A percentile compares a stretch with the other conserved stretches of the same genome.
phyloP scores from a whole-genome alignment of 768 basidiomycete genomes.

The Xerocomus brunneocitrinus region DNA sequence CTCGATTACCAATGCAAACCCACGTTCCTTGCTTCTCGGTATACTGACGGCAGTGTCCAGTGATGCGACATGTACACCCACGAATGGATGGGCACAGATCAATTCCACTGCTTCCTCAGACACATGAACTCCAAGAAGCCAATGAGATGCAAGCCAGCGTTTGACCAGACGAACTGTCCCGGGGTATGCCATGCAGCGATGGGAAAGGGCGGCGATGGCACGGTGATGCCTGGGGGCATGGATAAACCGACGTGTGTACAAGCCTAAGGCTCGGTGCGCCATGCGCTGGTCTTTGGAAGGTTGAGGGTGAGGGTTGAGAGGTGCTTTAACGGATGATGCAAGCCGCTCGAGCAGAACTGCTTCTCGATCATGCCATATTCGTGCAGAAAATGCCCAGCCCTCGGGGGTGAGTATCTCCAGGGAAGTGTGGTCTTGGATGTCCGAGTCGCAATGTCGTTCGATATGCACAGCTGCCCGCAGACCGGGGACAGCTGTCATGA shows the following conservation, averaged over 20 bases:
- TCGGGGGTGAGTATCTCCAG: slow-evolving; percentile 76
- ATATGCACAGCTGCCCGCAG: slow-evolving; percentile 57
- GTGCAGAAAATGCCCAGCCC: slow-evolving; percentile 83
- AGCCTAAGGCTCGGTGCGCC: slow-evolving; percentile 51
- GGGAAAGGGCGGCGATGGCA: slow-evolving; percentile 72
- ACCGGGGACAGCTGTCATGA: slow-evolving; percentile 51
- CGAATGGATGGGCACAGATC: slow-evolving; percentile 74
- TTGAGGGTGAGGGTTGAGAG: slow-evolving; percentile 1
- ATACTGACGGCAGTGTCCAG: slow-evolving; percentile 39
- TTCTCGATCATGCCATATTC: slow-evolving; percentile 88
- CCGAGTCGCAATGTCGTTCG: slow-evolving; percentile 45
- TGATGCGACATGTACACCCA: slow-evolving; percentile 40
- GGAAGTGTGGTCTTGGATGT: slow-evolving; percentile 61
- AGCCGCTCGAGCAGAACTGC: slow-evolving; percentile 70
- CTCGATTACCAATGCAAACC: slow-evolving; percentile 69
- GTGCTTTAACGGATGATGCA: slow-evolving; percentile 40
- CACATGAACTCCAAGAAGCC: slow-evolving; percentile 73
- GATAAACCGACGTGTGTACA: slow-evolving; percentile 69
- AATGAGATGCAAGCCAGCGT: slow-evolving; percentile 90
- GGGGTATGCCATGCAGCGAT: slow-evolving; percentile 74
- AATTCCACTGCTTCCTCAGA: slow-evolving; percentile 80
- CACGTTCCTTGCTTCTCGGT: slow-evolving; percentile 75
- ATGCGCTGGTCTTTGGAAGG: slow-evolving; percentile 44
- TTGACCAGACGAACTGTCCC: slow-evolving; percentile 86
- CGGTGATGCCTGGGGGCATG: slow-evolving; percentile 83